Evolutionary conservation across 176 grass and related monocot genomes (phyloP).

Genomic region (Aegilops tauschii): DNA sequence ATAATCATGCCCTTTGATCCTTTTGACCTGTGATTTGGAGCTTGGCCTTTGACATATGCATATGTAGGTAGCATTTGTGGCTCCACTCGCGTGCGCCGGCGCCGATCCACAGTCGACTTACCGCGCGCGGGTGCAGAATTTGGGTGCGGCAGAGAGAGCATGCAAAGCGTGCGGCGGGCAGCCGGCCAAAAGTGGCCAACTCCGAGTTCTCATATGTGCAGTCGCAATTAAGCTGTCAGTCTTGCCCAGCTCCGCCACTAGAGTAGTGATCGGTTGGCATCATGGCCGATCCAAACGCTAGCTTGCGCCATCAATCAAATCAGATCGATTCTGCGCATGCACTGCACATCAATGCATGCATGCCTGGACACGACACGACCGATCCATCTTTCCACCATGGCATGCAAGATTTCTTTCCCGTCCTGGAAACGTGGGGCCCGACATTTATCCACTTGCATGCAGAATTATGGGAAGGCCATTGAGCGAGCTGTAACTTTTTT

Average conservation of each 20-base stretch:
- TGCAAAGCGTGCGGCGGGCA: slow-evolving; percentile 3
- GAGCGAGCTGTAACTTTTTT: slow-evolving; percentile 18
- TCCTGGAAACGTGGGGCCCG: slow-evolving; percentile 5
- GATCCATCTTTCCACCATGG: not conserved
- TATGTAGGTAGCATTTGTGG: not conserved
- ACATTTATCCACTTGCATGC: slow-evolving; percentile 38
- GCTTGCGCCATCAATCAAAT: not conserved
- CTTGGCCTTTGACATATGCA: not conserved
- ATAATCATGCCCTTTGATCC: not conserved
- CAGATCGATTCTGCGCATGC: not conserved
- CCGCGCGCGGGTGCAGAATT: not conserved
- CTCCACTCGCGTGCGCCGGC: not conserved
- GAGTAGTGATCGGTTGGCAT: not conserved
- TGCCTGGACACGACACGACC: not conserved
- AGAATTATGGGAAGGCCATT: slow-evolving; percentile 33
- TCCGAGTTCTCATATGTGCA: not conserved
- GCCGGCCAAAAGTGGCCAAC: not conserved
- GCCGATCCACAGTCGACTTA: not conserved
- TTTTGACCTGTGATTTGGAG: slow-evolving; percentile 28
- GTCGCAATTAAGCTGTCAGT: not conserved
- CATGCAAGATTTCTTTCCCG: slow-evolving; percentile 5
- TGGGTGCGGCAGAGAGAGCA: not conserved
- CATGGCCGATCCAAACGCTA: not conserved
- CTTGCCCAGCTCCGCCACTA: not conserved
- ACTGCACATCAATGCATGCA: not conserved